Evolutionary conservation across 208 protist species (phyloP), one percentile per base, ranked within the genome.

Genomic region (Acanthamoeba healyi): DNA sequence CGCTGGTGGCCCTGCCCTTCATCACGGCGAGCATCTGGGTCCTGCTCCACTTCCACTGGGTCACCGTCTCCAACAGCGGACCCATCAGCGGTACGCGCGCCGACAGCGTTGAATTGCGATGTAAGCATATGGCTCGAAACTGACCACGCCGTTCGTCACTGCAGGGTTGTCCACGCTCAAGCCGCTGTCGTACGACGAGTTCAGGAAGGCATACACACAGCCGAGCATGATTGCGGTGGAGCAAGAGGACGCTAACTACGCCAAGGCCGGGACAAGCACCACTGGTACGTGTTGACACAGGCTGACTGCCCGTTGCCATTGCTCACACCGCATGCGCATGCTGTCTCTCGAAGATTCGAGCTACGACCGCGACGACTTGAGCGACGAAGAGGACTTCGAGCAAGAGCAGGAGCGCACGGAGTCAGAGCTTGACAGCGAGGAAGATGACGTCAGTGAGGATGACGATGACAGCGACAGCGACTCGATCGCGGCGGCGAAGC

Each of bases 21-120:
- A 26, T 65, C 38, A 89, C 81, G 42, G 72, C 72, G 12, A 22
- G 34, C 24, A 82, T 82, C 15, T 82, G 72, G 72, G n/a, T 82
- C 72, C 36, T 82, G 10, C 72, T 82, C 72, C 72, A 82, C 15
- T 82, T 82, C 42, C 72, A 82, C 7, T 82, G 72, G 72, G 72
- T 82, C 12, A 82, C 72, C 24, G 72, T 82, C 22, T 82, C 72
- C 29, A 82, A 82, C 72, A 82, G 72, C 42, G 72, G 72, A 19
- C 72, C 72, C 10, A 82, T 82, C 72, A 79, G 42, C n/a, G 67
- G 67, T 79, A 44, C 67, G 61, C 4, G 14, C 10, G 17, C 5
- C 4, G 44, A 49, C 7, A 17, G 49, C 22, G 15, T 56, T n/a
- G n/a, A n/a, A n/a, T n/a, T n/a, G n/a, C n/a, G n/a, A n/a, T n/a